phyloP scores from a whole-genome alignment of 2,329 filamentous ascomycete genomes.

The Paecilomyces fulvus region DNA sequence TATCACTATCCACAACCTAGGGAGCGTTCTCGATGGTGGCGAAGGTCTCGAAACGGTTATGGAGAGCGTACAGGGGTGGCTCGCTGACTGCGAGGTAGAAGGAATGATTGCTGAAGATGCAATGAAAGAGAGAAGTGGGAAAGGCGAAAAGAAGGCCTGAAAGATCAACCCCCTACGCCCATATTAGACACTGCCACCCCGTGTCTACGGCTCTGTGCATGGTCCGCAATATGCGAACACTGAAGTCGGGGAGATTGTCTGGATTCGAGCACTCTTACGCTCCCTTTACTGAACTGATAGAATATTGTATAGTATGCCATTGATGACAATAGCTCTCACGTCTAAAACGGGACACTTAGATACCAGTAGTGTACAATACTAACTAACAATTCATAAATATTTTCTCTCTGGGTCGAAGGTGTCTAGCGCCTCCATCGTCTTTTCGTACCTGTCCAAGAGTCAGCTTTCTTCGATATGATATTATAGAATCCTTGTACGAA shows the following conservation, averaged over 20 bases:
- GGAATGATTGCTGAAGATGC: slow-evolving; percentile 58
- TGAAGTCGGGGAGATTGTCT: background rate
- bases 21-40: slow-evolving; percentile 68
- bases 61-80: slow-evolving; percentile 68
- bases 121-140: slow-evolving; percentile 23
- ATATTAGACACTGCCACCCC: background rate
- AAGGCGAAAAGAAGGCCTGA: slow-evolving; percentile 4
- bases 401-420: slow-evolving; percentile 70
- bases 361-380: background rate
- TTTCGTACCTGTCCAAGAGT: slow-evolving; percentile 60
- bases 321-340: background rate
- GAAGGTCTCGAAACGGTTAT: slow-evolving; percentile 67
- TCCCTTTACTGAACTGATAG: background rate
- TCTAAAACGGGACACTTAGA: background rate
- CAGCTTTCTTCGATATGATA: slow-evolving; percentile 4
- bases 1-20: slow-evolving; percentile 68
- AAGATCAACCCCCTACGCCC: background rate
- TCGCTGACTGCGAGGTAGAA: slow-evolving; percentile 66
- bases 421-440: slow-evolving; percentile 83
- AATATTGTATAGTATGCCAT: background rate
- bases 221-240: background rate
- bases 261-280: background rate
- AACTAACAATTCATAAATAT: slow-evolving; percentile 54
- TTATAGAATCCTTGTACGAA: slow-evolving; percentile 31
- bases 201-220: background rate